Base-by-base conservation (phyloP, 2,329 filamentous ascomycete species). In the Coniella lustricola region DNA sequence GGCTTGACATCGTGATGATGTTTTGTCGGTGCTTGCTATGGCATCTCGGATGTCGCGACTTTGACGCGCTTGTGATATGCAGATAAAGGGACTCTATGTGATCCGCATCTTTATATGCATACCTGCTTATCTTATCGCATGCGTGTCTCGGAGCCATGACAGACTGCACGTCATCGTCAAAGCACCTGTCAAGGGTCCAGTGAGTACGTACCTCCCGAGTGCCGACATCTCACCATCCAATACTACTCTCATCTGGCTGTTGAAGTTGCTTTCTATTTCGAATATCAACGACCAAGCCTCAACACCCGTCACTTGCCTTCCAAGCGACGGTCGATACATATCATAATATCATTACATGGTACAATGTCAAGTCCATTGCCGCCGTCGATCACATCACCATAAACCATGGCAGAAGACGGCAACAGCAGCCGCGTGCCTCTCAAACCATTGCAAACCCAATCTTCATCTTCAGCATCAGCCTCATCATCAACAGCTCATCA, bases 361-460 rank as follows among this genome's bases (percentile, higher is more conserved):
- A 52, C 20, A 7, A 47, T 41, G 48, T 22, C 40, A 17, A 32
- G 35, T 20, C 18, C 7, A 10, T 8, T n/a, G 17, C 17, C 22
- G n/a, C 12, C 16, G 17, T 7, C 44, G 21, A 25, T 17, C 8
- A 7, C 16, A 16, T 41, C 32, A 49, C 36, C 46, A 31, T 44
- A 51, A 49, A 48, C 7, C 25, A 45, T 46, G 41, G 52, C 43
- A 25, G 46, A 42, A 33, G 44, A 43, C 42, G 39, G 45, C 38
- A 41, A 40, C 42, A 20, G 8, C 33, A 48, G 46, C 31, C 36
- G 35, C 42, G 42, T n/a, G n/a, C n/a, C n/a, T n/a, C n/a, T n/a
- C n/a, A n/a, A n/a, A n/a, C n/a, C n/a, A n/a, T n/a, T n/a, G n/a
- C n/a, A 38, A 25, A 49, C 49, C 43, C 49, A 46, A 20, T 48